A percentile compares a stretch with the other conserved stretches of the same genome.
These are phyloP conservation scores for Pyricularia pennisetigena DNA, from an alignment of 2,329 filamentous ascomycete genomes.

Conservation along the genomic window DNA sequence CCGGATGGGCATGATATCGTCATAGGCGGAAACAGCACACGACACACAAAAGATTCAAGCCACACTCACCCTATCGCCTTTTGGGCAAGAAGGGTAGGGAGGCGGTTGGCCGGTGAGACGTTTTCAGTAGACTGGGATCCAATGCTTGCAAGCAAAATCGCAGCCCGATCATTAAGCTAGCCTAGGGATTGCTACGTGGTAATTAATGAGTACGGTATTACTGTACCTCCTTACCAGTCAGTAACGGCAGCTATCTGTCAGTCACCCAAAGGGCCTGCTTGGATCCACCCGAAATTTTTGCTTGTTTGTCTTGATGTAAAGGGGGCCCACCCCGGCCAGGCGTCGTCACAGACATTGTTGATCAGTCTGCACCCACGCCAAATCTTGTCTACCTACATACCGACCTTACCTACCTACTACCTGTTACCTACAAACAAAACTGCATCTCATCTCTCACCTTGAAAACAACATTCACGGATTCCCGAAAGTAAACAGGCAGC, in stretches of 20 bases:
- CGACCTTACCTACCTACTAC: not conserved
- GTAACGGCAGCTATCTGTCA: not conserved
- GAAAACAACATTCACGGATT: not conserved
- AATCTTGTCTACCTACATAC: not conserved
- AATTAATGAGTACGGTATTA: not conserved
- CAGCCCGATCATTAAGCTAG: not conserved
- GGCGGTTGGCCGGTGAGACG: not conserved
- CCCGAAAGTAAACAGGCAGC: not conserved
- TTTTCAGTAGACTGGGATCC: not conserved
- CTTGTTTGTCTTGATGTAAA: not conserved
- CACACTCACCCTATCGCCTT: not conserved
- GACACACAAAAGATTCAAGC: not conserved
- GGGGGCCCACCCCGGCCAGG: not conserved
- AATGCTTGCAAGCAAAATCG: not conserved
- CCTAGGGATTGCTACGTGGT: not conserved
- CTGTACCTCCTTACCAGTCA: not conserved
- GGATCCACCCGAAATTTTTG: not conserved
- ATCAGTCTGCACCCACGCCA: not conserved
- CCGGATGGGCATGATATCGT: constrained; percentile 18
- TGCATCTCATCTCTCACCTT: not conserved
- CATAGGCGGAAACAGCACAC: constrained; percentile 10
- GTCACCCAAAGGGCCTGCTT: not conserved
- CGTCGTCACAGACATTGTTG: not conserved
- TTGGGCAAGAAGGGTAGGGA: not conserved
- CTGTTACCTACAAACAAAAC: not conserved